phyloP scores from a whole-genome alignment of 2,329 filamentous ascomycete genomes.

The Fonsecaea monophora region DNA sequence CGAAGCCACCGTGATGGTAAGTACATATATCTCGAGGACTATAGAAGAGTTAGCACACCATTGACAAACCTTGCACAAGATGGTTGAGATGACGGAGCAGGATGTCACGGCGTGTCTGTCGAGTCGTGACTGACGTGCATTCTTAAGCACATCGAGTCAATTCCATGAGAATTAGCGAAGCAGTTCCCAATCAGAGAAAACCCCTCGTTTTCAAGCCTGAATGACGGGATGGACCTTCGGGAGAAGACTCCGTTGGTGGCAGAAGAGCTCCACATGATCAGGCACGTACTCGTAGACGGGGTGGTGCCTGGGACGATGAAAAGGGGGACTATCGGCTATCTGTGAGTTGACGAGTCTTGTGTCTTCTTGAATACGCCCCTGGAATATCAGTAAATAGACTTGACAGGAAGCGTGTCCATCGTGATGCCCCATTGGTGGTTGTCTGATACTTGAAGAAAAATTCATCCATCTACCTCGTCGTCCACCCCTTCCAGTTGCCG shows the following conservation, averaged over 20 bases:
- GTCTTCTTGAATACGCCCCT: background rate
- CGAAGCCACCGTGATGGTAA: no score
- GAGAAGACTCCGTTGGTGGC: background rate
- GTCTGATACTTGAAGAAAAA: background rate
- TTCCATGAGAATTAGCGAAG: background rate
- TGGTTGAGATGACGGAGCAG: background rate
- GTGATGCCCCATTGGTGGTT: background rate
- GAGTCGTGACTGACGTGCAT: background rate
- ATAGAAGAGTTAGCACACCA: background rate
- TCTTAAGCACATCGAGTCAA: background rate
- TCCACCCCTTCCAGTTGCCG: background rate
- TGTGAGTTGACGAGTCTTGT: background rate
- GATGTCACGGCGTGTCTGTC: background rate
- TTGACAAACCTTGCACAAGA: background rate
- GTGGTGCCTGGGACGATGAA: background rate
- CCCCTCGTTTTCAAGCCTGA: background rate
- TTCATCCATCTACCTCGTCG: background rate
- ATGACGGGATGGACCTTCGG: background rate
- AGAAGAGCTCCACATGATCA: background rate
- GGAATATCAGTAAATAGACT: background rate
- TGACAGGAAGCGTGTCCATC: background rate
- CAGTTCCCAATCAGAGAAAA: background rate
- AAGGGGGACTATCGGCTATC: background rate
- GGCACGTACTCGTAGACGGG: background rate
- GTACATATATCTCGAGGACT: background rate